A percentile compares a stretch with the other conserved stretches of the same genome.
phyloP scores from a whole-genome alignment of 306 rosid genomes.

The Prinsepia uniflora region DNA sequence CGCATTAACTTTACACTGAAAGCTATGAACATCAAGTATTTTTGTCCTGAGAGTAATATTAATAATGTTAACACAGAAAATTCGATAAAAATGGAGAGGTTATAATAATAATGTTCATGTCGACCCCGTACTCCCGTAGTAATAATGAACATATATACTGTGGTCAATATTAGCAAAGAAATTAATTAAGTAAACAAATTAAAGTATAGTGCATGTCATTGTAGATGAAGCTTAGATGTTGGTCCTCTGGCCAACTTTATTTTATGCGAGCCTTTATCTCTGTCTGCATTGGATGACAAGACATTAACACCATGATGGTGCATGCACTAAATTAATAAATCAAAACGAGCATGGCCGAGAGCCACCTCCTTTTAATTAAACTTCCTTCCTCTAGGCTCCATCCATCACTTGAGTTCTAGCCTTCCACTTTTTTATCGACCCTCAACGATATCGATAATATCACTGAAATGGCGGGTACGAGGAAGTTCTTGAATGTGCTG shows the following conservation, averaged over 20 bases:
- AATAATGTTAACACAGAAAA: too few relatives aligned
- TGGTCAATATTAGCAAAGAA: background rate
- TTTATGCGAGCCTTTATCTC: slow-evolving; percentile 35
- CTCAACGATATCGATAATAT: background rate
- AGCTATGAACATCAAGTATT: background rate
- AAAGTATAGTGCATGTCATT: background rate
- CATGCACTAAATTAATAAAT: slow-evolving; percentile 43
- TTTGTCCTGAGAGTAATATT: background rate
- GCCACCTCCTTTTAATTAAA: slow-evolving; percentile 19
- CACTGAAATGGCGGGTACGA: slow-evolving; percentile 32
- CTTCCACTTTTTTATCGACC: background rate
- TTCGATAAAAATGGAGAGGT: too few relatives aligned
- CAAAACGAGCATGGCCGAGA: slow-evolving; percentile 16
- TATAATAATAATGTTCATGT: background rate
- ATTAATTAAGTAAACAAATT: background rate
- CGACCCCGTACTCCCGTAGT: background rate
- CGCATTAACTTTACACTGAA: background rate
- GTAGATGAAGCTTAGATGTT: background rate
- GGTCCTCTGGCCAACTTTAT: slow-evolving; percentile 33
- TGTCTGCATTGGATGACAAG: slow-evolving; percentile 14
- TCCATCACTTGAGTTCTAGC: background rate
- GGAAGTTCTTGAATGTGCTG: slow-evolving; percentile 21
- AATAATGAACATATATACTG: slow-evolving; percentile 6
- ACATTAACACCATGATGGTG: slow-evolving; percentile 40
- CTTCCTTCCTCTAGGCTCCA: background rate